Base-by-base conservation (phyloP, 306 rosid species). In the Morella rubra region DNA sequence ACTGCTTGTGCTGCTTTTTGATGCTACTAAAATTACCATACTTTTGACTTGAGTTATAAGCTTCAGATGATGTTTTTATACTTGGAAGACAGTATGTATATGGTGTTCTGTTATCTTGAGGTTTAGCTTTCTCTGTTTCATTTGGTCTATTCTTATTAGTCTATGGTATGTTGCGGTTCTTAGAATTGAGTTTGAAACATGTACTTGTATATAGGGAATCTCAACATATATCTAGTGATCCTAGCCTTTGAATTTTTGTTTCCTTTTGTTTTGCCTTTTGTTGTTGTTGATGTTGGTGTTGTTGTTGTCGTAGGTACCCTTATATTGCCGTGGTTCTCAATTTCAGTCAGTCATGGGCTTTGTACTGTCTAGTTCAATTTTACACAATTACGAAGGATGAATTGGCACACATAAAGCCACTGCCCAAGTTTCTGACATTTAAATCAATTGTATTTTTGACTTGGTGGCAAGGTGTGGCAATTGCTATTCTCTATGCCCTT, bases 381-480 rank as follows among this genome's bases (percentile, higher is more conserved):
- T 96, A 96, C 76, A 32, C 95, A 40, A 93, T 88, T 71, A 92
- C 98, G 56, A 92, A 92, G 90, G 97, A 86, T 12, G 96, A 91
- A 84, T 79, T 92, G 88, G 91, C 91, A 55, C 99, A 88, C 77
- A 96, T 96, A 87, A 87, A 96, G 77, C 99, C 99, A 37, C 80
- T 96, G 89, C 92, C 93, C 79, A 96, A 96, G 84, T 92, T 96
- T 88, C 79, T 96, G 91, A 92, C 96, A 44, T 92, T 96, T 82
- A 96, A 96, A 76, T 92, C 99, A 44, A 92, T 96, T 76, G 99
- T 96, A 70, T 96, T 96, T 76, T 90, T 96, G 85, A 96, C 99
- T 74, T 96, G 99, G 99, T 96, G 98, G 99, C 99, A 96, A 96
- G 99, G 99, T 79, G 97, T 96, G 85, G 99, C 97, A 81, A 96